These are phyloP conservation scores for Panus rudis DNA, from an alignment of 768 basidiomycete species.

Conservation along the genomic window DNA sequence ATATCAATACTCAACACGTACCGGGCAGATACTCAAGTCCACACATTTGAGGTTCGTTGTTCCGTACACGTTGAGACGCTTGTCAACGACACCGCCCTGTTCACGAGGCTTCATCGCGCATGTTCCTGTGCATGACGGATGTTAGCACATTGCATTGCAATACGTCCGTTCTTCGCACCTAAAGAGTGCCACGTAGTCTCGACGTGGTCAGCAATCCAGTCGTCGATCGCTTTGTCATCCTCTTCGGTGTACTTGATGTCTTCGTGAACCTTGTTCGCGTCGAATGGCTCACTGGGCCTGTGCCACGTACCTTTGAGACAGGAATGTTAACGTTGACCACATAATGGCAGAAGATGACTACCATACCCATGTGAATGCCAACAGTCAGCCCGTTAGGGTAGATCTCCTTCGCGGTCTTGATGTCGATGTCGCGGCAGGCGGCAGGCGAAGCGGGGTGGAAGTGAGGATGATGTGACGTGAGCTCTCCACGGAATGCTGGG, in stretches of 20 bases:
- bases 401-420: constrained; percentile 57
- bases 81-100: constrained; percentile 62
- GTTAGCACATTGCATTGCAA: background rate
- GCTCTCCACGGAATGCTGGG: constrained; percentile 62
- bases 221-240: constrained; percentile 66
- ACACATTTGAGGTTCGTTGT: constrained; percentile 62
- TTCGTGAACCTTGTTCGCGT: constrained; percentile 51
- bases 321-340: background rate
- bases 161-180: constrained; percentile 25
- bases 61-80: constrained; percentile 55
- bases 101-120: constrained; percentile 60
- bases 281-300: constrained; percentile 46
- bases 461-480: constrained; percentile 66
- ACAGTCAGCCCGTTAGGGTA: constrained; percentile 56
- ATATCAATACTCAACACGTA: constrained; percentile 27
- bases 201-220: constrained; percentile 64
- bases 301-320: constrained; percentile 56
- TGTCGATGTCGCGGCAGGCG: constrained; percentile 54
- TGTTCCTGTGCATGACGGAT: constrained; percentile 15
- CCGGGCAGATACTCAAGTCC: constrained; percentile 68
- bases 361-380: constrained; percentile 63
- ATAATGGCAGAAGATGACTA: constrained; percentile 1
- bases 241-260: constrained; percentile 61
- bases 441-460: constrained; percentile 67
- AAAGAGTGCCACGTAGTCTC: constrained; percentile 76